phyloP scores from a whole-genome alignment of 768 basidiomycete species.

The Tulasnella sp. region DNA sequence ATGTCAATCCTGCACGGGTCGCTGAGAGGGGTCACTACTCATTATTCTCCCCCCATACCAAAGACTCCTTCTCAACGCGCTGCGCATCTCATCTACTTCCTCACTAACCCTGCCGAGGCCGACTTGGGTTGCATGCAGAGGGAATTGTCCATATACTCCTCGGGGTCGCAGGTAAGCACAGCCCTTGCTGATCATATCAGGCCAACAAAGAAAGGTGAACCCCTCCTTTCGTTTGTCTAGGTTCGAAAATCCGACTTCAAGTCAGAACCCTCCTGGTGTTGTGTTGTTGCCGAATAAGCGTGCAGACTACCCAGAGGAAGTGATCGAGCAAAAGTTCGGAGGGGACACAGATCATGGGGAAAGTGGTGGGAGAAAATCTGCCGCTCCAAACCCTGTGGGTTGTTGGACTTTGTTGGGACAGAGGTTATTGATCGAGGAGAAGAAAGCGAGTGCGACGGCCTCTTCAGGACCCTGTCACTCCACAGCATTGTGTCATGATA shows the following conservation, averaged over 20 bases:
- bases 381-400: conserved; percentile 1
- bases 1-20: conserved; percentile 8
- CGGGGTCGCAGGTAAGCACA: conserved; percentile 2
- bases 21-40: conserved; percentile 13
- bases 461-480: too few species aligned
- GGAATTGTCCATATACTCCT: conserved; percentile 4
- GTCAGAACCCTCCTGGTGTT: conserved; percentile 1
- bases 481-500: too few species aligned
- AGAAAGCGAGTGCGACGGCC: too few species aligned
- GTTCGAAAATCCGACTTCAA: background rate
- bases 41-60: conserved; percentile 5
- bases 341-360: conserved; percentile 2
- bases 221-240: background rate
- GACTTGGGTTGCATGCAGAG: conserved; percentile 1
- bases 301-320: conserved; percentile 1
- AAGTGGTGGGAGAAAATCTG: background rate
- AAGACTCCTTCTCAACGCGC: conserved; percentile 6
- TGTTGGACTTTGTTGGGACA: conserved; percentile 8
- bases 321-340: conserved; percentile 7
- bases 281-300: background rate
- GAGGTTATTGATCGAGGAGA: conserved; percentile 5
- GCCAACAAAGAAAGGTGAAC: background rate
- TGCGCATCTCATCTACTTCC: conserved; percentile 5
- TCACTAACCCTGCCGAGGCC: background rate
- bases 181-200: background rate